Percentiles rank a stretch among this genome's conserved stretches.
Evolutionary conservation across 2,329 filamentous ascomycete genomes (phyloP).

Genomic region (Aspergillus chevalieri): DNA sequence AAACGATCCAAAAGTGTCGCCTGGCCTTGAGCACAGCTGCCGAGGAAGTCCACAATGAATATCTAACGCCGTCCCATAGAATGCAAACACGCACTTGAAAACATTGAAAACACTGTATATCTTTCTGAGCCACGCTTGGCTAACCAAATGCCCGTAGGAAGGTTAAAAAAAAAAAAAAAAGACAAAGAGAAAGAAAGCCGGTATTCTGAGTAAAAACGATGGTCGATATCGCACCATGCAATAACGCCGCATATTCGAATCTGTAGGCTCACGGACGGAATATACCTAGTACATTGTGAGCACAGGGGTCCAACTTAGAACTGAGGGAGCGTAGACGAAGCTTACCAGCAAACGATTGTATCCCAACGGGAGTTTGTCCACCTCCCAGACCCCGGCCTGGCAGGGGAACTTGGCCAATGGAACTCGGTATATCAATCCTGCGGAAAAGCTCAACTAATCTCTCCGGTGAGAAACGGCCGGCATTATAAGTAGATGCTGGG

Average conservation of each 20-base stretch:
- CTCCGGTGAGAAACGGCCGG: constrained; percentile 62
- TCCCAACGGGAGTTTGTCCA: constrained; percentile 14
- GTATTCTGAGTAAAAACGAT: background rate
- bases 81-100: constrained; percentile 12
- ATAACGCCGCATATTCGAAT: background rate
- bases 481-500: constrained; percentile 63
- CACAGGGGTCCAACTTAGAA: background rate
- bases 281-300: background rate
- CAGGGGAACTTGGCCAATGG: constrained; percentile 34
- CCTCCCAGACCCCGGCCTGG: constrained; percentile 25
- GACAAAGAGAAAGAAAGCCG: background rate
- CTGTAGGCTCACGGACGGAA: background rate
- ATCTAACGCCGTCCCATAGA: constrained; percentile 15
- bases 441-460: constrained; percentile 69
- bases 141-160: background rate
- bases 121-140: constrained; percentile 7
- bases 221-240: background rate
- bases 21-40: background rate
- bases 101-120: constrained; percentile 4
- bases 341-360: constrained; percentile 32
- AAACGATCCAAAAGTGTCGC: background rate
- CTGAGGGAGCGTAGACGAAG: background rate
- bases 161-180: too few species aligned
- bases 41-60: constrained; percentile 1
- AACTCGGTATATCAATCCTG: constrained; percentile 59